Conservation (phyloP, 495 filamentous ascomycete genomes). For the Annulohypoxylon maeteangense region DNA sequence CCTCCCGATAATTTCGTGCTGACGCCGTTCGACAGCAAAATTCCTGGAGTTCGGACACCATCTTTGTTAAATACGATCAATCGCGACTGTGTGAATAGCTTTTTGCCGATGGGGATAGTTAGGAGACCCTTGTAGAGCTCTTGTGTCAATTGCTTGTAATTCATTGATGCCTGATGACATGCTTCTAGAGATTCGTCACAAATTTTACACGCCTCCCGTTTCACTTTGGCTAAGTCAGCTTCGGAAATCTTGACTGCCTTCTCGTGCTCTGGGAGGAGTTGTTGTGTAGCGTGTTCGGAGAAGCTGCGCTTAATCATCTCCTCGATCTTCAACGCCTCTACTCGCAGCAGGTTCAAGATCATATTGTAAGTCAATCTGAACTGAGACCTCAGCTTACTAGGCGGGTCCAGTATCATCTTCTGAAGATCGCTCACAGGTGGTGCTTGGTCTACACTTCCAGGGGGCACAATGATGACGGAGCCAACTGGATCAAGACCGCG, state of each 20-base stretch:
- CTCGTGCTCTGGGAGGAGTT: constrained; percentile 92
- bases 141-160: constrained; percentile 75
- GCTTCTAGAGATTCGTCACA: constrained; percentile 82
- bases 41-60: constrained; percentile 79
- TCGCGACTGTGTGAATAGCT: constrained; percentile 76
- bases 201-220: constrained; percentile 81
- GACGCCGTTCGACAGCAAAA: constrained; percentile 79
- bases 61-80: constrained; percentile 78
- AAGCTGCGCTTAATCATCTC: constrained; percentile 99
- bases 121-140: constrained; percentile 79
- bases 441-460: constrained; percentile 81
- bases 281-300: constrained; percentile 98
- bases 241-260: constrained; percentile 93
- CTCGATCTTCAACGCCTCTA: constrained; percentile 97
- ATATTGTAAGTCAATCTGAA: constrained; percentile 99
- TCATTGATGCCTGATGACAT: constrained; percentile 83
- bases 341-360: constrained; percentile 94
- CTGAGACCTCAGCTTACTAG: constrained; percentile 93
- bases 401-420: constrained; percentile 95
- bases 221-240: constrained; percentile 87
- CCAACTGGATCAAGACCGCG: constrained; percentile 92
- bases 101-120: constrained; percentile 78
- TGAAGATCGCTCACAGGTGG: constrained; percentile 83
- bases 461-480: constrained; percentile 90
- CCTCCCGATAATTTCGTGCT: constrained; percentile 62